phyloP scores from a whole-genome alignment of 176 grass and related monocot species.

The Cymbopogon citratus region DNA sequence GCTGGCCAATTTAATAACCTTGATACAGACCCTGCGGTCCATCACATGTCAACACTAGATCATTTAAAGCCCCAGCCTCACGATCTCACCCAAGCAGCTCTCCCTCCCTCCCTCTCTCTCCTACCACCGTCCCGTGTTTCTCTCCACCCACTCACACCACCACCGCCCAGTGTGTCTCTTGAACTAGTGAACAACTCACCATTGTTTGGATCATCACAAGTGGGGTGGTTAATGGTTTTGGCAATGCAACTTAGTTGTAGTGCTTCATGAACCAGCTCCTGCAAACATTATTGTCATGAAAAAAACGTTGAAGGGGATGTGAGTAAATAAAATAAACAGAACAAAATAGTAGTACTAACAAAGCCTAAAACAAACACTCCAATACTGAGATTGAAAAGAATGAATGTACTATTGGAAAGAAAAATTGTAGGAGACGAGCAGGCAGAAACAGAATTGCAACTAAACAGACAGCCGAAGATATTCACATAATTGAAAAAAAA shows the following conservation, averaged over 20 bases:
- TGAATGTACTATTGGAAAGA: background rate
- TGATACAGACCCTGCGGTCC: no score
- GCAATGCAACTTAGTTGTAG: slow-evolving; percentile 37
- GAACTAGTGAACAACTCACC: slow-evolving; percentile 30
- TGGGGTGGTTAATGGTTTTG: slow-evolving; percentile 49
- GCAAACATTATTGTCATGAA: slow-evolving; percentile 12
- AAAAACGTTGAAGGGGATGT: background rate
- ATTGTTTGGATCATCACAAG: slow-evolving; percentile 52
- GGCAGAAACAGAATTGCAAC: background rate
- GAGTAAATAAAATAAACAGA: slow-evolving; percentile 21
- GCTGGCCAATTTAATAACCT: no score
- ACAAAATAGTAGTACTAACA: background rate
- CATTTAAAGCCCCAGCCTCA: no score
- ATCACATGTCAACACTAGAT: no score
- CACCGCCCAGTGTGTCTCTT: background rate
- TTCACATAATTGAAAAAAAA: background rate
- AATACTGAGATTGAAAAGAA: background rate
- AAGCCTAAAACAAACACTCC: background rate
- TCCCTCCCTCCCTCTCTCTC: no score
- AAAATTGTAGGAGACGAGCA: background rate
- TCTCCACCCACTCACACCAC: no score
- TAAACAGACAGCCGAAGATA: background rate
- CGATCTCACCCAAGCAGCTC: no score
- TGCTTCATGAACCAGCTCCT: slow-evolving; percentile 40
- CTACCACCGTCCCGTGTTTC: no score